Conservation (phyloP, 139 green algal species). For the Microglena sp. region DNA sequence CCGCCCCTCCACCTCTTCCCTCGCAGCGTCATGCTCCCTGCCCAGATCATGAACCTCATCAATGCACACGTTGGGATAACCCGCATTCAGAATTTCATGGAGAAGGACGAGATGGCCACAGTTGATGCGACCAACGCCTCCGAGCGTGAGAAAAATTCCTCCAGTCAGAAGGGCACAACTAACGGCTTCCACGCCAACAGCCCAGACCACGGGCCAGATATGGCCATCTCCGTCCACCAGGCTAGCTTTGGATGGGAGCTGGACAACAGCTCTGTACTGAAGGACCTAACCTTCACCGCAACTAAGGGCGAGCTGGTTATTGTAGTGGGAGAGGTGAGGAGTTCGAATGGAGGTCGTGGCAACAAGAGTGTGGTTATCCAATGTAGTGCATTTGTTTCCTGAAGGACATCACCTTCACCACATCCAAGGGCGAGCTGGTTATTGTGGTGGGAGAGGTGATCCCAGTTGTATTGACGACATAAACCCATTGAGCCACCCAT, state of each 20-base stretch:
- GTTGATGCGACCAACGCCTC: not conserved
- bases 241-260: conserved; percentile 18
- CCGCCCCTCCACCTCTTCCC: too few relatives aligned
- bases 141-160: too few relatives aligned
- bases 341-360: too few relatives aligned
- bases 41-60: conserved; percentile 74
- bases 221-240: conserved; percentile 6
- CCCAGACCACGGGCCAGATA: not conserved
- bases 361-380: too few relatives aligned
- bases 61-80: conserved; percentile 58
- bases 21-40: too few relatives aligned
- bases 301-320: conserved; percentile 34
- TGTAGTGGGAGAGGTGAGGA: conserved; percentile 40
- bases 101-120: conserved; percentile 50
- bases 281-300: conserved; percentile 19
- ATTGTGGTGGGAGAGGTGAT: conserved; percentile 44
- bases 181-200: too few relatives aligned
- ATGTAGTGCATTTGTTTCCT: too few relatives aligned
- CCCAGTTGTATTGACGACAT: too few relatives aligned
- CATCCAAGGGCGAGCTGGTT: conserved; percentile 28
- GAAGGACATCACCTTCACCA: conserved; percentile 8
- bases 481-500: too few relatives aligned
- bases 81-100: conserved; percentile 67
- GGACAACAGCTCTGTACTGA: conserved; percentile 2
- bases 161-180: too few relatives aligned